Conservation (phyloP, 2,329 filamentous ascomycete genomes). For the Aureobasidium sp. region DNA sequence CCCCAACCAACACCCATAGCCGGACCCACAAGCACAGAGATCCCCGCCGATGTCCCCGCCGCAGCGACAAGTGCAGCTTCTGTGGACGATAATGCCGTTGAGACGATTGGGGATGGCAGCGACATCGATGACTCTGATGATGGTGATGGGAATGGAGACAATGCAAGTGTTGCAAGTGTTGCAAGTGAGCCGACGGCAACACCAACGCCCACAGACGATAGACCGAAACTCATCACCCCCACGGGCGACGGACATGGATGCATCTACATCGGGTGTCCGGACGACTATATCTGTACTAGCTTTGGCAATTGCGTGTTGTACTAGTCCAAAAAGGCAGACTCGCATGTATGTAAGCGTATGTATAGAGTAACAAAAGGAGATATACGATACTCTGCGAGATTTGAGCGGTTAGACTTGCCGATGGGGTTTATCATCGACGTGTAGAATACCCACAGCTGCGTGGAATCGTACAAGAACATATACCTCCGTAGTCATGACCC, state of each 20-base stretch:
- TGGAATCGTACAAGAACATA: too few relatives aligned
- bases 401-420: too few relatives aligned
- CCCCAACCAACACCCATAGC: background rate
- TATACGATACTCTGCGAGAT: background rate
- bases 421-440: too few relatives aligned
- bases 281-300: background rate
- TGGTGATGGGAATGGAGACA: too few relatives aligned
- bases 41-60: background rate
- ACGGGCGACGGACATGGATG: background rate
- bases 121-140: background rate
- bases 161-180: too few relatives aligned
- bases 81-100: background rate
- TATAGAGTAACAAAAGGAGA: too few relatives aligned
- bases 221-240: background rate
- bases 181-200: too few relatives aligned
- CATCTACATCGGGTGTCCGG: background rate
- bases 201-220: background rate
- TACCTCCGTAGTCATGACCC: too few relatives aligned
- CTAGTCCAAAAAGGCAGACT: too few relatives aligned
- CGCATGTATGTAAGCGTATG: too few relatives aligned
- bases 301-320: background rate
- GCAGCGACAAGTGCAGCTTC: background rate
- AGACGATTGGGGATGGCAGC: background rate
- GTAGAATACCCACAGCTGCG: too few relatives aligned
- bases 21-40: background rate